Conservation (phyloP, 2,329 filamentous ascomycete species). For the Penicillium olsonii region DNA sequence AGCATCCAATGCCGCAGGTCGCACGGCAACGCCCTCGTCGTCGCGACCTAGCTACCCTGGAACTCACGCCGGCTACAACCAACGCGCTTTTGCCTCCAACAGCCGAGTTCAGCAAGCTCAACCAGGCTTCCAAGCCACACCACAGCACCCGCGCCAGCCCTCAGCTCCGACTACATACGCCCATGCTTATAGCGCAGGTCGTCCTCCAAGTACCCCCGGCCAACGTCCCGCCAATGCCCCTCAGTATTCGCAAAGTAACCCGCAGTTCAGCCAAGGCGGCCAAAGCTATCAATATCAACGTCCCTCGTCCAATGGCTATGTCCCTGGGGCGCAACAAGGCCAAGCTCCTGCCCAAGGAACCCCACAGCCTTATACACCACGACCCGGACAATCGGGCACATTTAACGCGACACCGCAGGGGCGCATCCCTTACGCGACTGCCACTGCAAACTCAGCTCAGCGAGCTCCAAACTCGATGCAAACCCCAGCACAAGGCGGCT, state of each 20-base stretch:
- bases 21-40: slow-evolving; percentile 36
- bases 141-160: slow-evolving; percentile 35
- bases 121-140: slow-evolving; percentile 29
- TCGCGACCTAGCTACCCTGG: slow-evolving; percentile 34
- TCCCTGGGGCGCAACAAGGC: slow-evolving; percentile 29
- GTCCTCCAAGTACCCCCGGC: slow-evolving; percentile 37
- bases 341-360: slow-evolving; percentile 32
- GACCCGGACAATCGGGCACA: slow-evolving; percentile 34
- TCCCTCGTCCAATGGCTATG: slow-evolving; percentile 38
- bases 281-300: slow-evolving; percentile 46
- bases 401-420: slow-evolving; percentile 37
- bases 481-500: slow-evolving; percentile 30
- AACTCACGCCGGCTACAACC: slow-evolving; percentile 34
- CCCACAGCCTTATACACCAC: slow-evolving; percentile 37
- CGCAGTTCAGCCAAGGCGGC: slow-evolving; percentile 37
- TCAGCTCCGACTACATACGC: slow-evolving; percentile 36
- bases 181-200: slow-evolving; percentile 32
- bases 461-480: slow-evolving; percentile 32
- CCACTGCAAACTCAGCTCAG: slow-evolving; percentile 32
- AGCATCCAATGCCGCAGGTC: slow-evolving; percentile 32
- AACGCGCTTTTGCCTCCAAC: slow-evolving; percentile 35
- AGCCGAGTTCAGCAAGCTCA: slow-evolving; percentile 29
- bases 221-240: slow-evolving; percentile 40
- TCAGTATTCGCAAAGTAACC: slow-evolving; percentile 35
- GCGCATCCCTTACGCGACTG: slow-evolving; percentile 38